Evolutionary conservation across 2,329 filamentous ascomycete genomes (phyloP), one percentile per base, ranked within the genome.

Genomic region (Phialophora verrucosa): DNA sequence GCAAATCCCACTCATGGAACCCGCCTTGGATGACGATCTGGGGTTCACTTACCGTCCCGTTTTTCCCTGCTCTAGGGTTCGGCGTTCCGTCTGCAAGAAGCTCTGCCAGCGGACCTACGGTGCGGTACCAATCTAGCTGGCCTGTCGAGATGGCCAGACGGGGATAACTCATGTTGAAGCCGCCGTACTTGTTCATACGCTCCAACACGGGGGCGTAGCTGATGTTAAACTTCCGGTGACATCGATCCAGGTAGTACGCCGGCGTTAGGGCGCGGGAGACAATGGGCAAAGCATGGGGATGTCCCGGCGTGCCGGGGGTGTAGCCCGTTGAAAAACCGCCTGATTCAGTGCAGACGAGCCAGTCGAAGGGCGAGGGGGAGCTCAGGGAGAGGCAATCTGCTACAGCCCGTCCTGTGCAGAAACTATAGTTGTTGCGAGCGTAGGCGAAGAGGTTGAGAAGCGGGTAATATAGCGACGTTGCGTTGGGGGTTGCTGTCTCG

Each of bases 61-160:
- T 65, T 3, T 32, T 59, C 25, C 42, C 25, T 44, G 25, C 8
- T 25, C 56, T 53, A 5, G 62, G 62, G n/a, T 42, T 51, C 20
- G 54, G 47, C 27, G 44, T 38, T 10, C 29, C 56, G 54, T 59
- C 27, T 29, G 35, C 44, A n/a, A 64, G 31, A 35, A 50, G 44
- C 53, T 62, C 56, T 0, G 87, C 88, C 59, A 93, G 88, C 0
- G 90, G 87, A 0, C 89, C 90, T 0, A 90, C 90, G 0, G 87
- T 86, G 20, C 89, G 85, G 92, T 92, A 96, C 0, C 91, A 91
- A 74, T 96, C 92, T 62, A 86, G 86, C 68, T 91, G 85, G 27
- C 91, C 91, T 67, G 93, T 91, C 50, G 96, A 81, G 58, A 91
- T 84, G 2, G 92, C 92, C 0, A 96, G 84, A 1, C 92, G 88